Evolutionary conservation across 78 protist species (phyloP).

Genomic region (slime mould (Dictyostelium discoideum)): DNA sequence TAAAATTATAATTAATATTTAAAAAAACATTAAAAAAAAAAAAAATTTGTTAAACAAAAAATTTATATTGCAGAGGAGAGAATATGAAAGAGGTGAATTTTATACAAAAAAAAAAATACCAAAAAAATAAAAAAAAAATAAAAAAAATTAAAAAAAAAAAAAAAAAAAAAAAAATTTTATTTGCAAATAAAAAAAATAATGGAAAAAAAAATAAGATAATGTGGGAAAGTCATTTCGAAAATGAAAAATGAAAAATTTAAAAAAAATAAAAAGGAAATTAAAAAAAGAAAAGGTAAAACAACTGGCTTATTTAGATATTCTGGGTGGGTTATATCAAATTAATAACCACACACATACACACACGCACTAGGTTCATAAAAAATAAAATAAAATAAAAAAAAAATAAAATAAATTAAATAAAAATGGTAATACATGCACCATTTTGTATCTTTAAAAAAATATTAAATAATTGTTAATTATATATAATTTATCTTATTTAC

Average conservation of each 20-base stretch:
- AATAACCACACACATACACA: neutral
- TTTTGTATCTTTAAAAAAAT: neutral
- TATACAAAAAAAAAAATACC: too few species aligned
- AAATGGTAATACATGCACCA: neutral
- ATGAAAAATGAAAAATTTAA: neutral
- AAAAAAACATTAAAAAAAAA: too few species aligned
- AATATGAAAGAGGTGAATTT: neutral
- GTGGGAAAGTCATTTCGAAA: neutral
- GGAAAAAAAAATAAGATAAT: neutral
- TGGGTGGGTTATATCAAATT: neutral
- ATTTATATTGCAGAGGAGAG: neutral
- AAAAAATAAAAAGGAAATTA: neutral
- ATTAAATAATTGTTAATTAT: neutral
- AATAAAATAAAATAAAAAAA: neutral
- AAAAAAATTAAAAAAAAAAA: neutral
- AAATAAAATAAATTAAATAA: neutral
- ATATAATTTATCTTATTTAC: neutral
- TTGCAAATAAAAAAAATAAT: neutral
- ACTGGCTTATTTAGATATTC: neutral
- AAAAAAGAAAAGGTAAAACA: neutral
- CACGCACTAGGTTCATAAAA: neutral
- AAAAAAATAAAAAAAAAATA: too few species aligned
- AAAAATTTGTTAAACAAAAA: too few species aligned
- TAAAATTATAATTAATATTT: too few species aligned
- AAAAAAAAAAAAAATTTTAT: slow-evolving; percentile 7